Conservation (phyloP, 306 rosid species). For the Corylus heterophylla region DNA sequence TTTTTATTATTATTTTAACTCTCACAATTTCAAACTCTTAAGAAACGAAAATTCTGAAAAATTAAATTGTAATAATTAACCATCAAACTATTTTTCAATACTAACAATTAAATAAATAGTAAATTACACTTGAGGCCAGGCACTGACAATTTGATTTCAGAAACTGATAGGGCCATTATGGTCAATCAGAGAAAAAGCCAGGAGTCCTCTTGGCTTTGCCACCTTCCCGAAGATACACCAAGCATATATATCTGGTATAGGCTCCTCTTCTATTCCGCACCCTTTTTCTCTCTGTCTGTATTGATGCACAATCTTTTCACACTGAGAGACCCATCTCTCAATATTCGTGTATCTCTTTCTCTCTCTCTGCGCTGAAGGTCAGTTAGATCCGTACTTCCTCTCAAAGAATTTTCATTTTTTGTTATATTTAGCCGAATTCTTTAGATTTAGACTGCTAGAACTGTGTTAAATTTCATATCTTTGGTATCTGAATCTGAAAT, state of each 20-base stretch:
- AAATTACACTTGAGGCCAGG: background rate
- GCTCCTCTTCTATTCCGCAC: constrained; percentile 4
- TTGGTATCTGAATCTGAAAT: constrained; percentile 22
- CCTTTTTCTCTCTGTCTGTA: constrained; percentile 7
- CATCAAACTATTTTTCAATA: too few relatives aligned
- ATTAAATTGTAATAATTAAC: too few relatives aligned
- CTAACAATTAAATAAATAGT: too few relatives aligned
- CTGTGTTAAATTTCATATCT: background rate
- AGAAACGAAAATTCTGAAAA: too few relatives aligned
- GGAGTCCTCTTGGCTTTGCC: constrained; percentile 18
- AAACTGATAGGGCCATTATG: constrained; percentile 11
- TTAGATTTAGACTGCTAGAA: background rate
- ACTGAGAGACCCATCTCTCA: constrained; percentile 21
- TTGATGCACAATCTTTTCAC: constrained; percentile 9
- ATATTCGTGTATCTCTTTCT: background rate
- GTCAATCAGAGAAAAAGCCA: constrained; percentile 1
- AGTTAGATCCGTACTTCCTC: constrained; percentile 30
- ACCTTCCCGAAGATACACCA: background rate
- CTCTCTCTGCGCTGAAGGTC: constrained; percentile 31
- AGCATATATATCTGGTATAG: constrained; percentile 22
- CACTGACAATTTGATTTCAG: background rate
- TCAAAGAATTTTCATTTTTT: background rate
- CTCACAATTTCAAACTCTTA: too few relatives aligned
- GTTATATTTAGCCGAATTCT: background rate
- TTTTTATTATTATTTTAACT: too few relatives aligned